Conservation (phyloP, 1,284 basidiomycete genomes). For the Apiotrichum mycotoxinovorans region DNA sequence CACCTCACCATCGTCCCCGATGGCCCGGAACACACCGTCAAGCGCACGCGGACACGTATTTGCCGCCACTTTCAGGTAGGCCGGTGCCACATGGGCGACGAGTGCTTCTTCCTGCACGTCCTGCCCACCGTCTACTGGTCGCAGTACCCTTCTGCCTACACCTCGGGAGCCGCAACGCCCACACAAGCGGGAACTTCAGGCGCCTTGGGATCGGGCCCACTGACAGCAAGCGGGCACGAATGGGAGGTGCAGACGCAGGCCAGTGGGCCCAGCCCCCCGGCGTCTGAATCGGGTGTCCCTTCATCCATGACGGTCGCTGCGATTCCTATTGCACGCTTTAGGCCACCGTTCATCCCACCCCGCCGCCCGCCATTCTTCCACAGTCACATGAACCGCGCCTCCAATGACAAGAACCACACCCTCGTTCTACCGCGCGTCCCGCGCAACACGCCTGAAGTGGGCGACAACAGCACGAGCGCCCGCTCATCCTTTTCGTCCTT, state of each 20-base stretch:
- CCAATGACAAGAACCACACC: background rate
- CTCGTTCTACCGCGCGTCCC: background rate
- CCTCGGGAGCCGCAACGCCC: background rate
- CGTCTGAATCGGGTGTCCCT: too few species aligned
- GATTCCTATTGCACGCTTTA: too few species aligned
- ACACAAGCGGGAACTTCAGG: background rate
- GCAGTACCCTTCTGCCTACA: too few species aligned
- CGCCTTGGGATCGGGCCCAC: too few species aligned
- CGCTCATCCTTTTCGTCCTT: background rate
- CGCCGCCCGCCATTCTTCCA: background rate
- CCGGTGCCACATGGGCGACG: conserved; percentile 40
- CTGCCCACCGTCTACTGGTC: conserved; percentile 9
- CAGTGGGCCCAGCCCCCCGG: too few species aligned
- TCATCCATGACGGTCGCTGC: too few species aligned
- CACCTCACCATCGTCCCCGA: conserved; percentile 42
- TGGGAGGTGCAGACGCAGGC: too few species aligned
- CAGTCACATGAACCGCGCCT: background rate
- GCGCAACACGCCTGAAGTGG: background rate
- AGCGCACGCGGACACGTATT: conserved; percentile 32
- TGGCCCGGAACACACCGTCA: conserved; percentile 30
- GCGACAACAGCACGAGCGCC: background rate
- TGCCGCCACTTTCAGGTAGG: conserved; percentile 45
- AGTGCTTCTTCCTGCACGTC: conserved; percentile 48
- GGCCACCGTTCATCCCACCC: background rate
- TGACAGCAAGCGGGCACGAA: too few species aligned